Conservation (phyloP, 345 rosid species). For the Rhizophora apiculata region DNA sequence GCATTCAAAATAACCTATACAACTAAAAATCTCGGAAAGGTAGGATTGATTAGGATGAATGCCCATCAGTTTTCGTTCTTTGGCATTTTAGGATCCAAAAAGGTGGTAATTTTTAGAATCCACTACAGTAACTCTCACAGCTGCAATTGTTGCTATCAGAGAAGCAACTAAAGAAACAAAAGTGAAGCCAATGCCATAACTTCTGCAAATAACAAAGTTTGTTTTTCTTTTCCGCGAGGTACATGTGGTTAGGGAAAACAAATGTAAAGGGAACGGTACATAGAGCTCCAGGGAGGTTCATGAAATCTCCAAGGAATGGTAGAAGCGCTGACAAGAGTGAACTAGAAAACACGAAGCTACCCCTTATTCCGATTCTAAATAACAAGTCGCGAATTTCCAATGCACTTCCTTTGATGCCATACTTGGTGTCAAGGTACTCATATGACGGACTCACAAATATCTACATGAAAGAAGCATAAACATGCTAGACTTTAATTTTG, state of each 20-base stretch:
- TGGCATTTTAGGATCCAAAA: slow-evolving; percentile 52
- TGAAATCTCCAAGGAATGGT: slow-evolving; percentile 87
- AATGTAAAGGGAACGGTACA: slow-evolving; percentile 86
- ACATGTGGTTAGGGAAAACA: slow-evolving; percentile 90
- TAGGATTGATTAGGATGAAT: background rate
- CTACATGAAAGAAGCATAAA: slow-evolving; percentile 24
- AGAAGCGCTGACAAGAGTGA: slow-evolving; percentile 78
- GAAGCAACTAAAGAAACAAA: slow-evolving; percentile 54
- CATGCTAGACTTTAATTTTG: too few species aligned
- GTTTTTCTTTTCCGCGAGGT: slow-evolving; percentile 50
- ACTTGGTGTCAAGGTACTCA: slow-evolving; percentile 81
- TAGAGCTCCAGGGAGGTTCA: slow-evolving; percentile 79
- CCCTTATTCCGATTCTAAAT: slow-evolving; percentile 64
- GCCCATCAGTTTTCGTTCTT: background rate
- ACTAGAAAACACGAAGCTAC: slow-evolving; percentile 61
- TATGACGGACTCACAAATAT: slow-evolving; percentile 92
- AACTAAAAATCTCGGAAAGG: too few species aligned
- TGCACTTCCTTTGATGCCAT: slow-evolving; percentile 66
- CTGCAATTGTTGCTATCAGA: slow-evolving; percentile 70
- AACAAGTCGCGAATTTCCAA: slow-evolving; percentile 43
- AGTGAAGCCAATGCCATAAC: slow-evolving; percentile 85
- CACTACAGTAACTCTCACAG: slow-evolving; percentile 63
- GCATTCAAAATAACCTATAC: too few species aligned
- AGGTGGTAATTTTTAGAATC: slow-evolving; percentile 77
- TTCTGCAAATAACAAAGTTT: slow-evolving; percentile 44